These are phyloP conservation scores for Lasiodiplodia theobromae DNA, from an alignment of 2,329 filamentous ascomycete genomes.

Conservation along the genomic window DNA sequence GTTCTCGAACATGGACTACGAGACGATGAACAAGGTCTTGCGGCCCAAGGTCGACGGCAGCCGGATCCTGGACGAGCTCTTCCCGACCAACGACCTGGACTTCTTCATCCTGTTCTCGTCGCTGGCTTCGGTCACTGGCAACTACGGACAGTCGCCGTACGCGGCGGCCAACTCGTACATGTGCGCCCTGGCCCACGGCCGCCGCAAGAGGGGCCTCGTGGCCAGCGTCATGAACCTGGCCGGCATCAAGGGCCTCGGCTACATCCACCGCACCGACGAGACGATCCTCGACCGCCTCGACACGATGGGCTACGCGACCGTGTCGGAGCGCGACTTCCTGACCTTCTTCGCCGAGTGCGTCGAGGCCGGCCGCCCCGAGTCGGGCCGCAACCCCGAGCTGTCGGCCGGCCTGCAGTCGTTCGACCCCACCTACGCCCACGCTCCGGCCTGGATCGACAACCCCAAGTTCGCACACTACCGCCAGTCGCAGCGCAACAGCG, in stretches of 20 bases:
- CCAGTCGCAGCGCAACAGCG: no score
- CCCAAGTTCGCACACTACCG: no score
- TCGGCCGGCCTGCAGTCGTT: no score
- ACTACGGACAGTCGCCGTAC: conserved; percentile 37
- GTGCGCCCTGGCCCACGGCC: conserved; percentile 45
- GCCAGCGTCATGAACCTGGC: conserved; percentile 37
- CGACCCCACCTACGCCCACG: no score
- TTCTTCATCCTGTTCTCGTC: conserved; percentile 40
- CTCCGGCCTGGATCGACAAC: no score
- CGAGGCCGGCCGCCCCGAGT: no score
- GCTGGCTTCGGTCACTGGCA: conserved; percentile 30
- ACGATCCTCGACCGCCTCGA: no score
- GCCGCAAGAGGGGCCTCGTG: conserved; percentile 48
- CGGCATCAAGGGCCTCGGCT: conserved; percentile 31
- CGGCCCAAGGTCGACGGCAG: conserved; percentile 35
- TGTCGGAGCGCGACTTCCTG: no score
- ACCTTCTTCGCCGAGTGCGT: no score
- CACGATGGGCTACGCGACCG: no score
- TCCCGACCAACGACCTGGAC: conserved; percentile 33
- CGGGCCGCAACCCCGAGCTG: no score
- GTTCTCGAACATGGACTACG: conserved; percentile 30
- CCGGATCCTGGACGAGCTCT: conserved; percentile 33
- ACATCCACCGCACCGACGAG: background rate
- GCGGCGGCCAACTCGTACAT: conserved; percentile 47
- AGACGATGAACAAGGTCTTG: conserved; percentile 28